Evolutionary conservation across 352 stramenopile species (phyloP).

Genomic region (Phytopythium sindhum): DNA sequence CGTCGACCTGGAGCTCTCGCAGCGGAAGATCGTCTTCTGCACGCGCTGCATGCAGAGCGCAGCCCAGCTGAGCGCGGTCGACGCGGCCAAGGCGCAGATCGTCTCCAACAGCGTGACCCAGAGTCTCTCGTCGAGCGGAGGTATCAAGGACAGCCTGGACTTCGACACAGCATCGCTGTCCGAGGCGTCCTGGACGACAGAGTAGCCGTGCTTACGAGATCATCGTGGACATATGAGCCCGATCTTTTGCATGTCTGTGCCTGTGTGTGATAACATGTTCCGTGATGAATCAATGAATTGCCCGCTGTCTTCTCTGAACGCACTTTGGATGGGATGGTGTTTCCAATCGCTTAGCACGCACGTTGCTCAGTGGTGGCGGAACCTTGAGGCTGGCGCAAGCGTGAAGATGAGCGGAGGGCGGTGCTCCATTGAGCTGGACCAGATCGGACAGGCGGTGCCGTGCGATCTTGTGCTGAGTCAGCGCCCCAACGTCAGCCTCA

Average conservation of each 20-base stretch:
- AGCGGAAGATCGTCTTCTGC: slow-evolving; percentile 23
- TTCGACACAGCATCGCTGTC: neutral
- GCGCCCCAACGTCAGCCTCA: too few relatives aligned
- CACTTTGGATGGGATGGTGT: too few relatives aligned
- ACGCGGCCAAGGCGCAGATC: slow-evolving; percentile 3
- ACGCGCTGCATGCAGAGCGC: slow-evolving; percentile 2
- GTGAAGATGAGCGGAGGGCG: too few relatives aligned
- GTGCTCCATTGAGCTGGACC: too few relatives aligned
- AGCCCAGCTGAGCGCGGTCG: neutral
- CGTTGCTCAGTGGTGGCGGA: neutral
- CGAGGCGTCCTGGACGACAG: neutral
- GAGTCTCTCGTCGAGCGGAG: neutral
- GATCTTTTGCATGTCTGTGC: neutral
- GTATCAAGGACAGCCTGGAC: neutral
- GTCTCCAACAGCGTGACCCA: neutral
- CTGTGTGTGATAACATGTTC: neutral
- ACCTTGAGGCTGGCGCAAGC: neutral
- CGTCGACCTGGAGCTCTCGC: slow-evolving; percentile 22
- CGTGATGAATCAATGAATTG: neutral
- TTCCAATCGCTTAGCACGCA: neutral
- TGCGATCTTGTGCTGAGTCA: too few relatives aligned
- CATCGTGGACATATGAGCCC: neutral
- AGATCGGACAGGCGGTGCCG: too few relatives aligned
- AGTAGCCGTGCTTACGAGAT: neutral
- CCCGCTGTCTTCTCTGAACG: neutral